Percentiles rank a stretch among this genome's conserved stretches.
Evolutionary conservation across 129 eudicot genomes (phyloP).

Genomic region (Pittosporum tobira): DNA sequence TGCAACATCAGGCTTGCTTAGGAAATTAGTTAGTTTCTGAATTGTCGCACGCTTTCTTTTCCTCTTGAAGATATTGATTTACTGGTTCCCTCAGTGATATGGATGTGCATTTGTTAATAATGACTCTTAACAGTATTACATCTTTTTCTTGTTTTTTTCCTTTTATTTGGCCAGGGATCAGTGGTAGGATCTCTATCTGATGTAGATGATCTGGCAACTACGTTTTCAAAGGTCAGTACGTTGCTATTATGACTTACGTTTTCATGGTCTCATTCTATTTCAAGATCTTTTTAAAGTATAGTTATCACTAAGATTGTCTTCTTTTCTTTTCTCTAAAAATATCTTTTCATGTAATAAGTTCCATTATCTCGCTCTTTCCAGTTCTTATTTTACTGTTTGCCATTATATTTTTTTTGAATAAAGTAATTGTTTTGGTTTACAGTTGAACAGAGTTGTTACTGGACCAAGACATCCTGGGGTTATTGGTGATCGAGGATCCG

Average conservation of each 20-base stretch:
- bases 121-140: too few relatives aligned
- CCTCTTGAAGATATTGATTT: background rate
- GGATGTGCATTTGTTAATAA: background rate
- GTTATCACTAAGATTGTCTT: too few relatives aligned
- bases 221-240: slow-evolving; percentile 76
- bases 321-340: too few relatives aligned
- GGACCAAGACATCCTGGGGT: slow-evolving; percentile 90
- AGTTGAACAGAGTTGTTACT: slow-evolving; percentile 72
- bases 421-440: slow-evolving; percentile 14
- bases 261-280: background rate
- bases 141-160: too few relatives aligned
- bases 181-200: slow-evolving; percentile 74
- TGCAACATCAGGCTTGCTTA: background rate
- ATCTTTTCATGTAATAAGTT: too few relatives aligned
- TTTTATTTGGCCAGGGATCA: slow-evolving; percentile 42
- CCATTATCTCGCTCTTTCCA: too few relatives aligned
- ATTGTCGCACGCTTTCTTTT: slow-evolving; percentile 1
- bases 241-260: background rate
- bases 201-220: slow-evolving; percentile 78
- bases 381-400: background rate
- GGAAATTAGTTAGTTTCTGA: slow-evolving; percentile 1
- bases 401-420: background rate
- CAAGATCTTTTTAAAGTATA: too few relatives aligned
- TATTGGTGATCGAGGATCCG: slow-evolving; percentile 89
- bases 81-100: background rate